Conservation (phyloP, 164 flowering plant species). For the Chloranthus sessilifolius region DNA sequence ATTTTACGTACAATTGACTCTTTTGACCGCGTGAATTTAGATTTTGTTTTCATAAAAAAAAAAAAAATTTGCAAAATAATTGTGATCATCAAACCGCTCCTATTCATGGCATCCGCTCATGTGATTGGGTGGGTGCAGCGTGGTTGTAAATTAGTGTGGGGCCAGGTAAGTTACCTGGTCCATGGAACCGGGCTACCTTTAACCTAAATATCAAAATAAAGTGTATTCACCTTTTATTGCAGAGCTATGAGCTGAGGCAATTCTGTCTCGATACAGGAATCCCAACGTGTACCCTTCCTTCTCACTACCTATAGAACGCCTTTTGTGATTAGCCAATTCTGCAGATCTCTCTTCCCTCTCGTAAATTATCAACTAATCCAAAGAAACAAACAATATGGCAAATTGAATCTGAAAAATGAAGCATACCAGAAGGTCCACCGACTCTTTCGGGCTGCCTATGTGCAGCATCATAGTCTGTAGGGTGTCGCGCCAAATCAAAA, state of each 20-base stretch:
- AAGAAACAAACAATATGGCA: background rate
- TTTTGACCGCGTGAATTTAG: no score
- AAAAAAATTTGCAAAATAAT: no score
- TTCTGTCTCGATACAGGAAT: slow-evolving; percentile 31
- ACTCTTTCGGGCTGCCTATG: background rate
- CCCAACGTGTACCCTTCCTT: slow-evolving; percentile 31
- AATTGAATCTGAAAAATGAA: background rate
- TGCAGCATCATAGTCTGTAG: slow-evolving; percentile 9
- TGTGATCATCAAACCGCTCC: no score
- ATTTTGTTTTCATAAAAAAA: no score
- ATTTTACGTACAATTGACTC: no score
- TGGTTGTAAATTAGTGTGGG: no score
- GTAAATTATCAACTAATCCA: background rate
- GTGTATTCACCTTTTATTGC: slow-evolving; percentile 89
- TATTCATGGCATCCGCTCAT: no score
- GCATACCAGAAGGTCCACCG: slow-evolving; percentile 5
- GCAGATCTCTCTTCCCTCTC: background rate
- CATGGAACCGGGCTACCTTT: no score
- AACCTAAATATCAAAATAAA: no score
- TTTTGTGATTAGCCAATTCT: slow-evolving; percentile 7
- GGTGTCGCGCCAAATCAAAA: slow-evolving; percentile 31
- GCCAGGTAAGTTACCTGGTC: no score
- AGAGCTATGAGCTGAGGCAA: slow-evolving; percentile 81
- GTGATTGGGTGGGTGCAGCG: no score
- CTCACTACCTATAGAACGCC: slow-evolving; percentile 7